Evolutionary conservation across 768 basidiomycete species (phyloP), one percentile per base, ranked within the genome.

Genomic region (Atractiella rhizophila): DNA sequence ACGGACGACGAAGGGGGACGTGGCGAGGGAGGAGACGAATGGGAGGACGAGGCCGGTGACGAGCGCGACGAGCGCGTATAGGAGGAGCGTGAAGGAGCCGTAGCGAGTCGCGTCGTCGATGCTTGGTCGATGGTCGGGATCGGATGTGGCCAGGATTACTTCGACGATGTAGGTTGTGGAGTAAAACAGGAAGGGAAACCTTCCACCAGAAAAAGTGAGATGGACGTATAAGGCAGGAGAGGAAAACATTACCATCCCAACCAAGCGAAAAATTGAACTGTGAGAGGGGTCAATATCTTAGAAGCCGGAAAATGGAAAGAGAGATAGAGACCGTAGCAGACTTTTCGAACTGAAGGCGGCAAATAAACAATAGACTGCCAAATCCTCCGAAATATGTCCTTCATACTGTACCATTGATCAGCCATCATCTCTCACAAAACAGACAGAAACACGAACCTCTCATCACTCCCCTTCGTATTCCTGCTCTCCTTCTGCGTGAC

Each of bases 31-130:
- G 9, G 62, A 57, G 37, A 81, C 68, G 32, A 67, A 63, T 0
- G 86, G 86, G 13, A 82, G 59, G 18, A 74, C 48, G 32, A 86
- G 52, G 48, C 77, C 82, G 19, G 69, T 62, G 13, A 62, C 48
- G 15, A 96, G 66, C 1, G 74, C 65, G 3, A 86, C 59, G 7
- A 82, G 19, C 0, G 86, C 64, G 25, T 74, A 74, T 47, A 68
- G 73, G 53, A 94, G 73, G 33, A 91, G 62, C 0, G 86, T 80
- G 18, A 76, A 68, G 2, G 80, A 73, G 10, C 85, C 88, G 1
- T 79, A 66, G 5, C 82, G 69, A 0, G 76, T 83, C 2, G 77
- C 73, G 49, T 79, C 74, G 4, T 65, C 65, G 40, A 59, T 57
- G 2, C 54, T 56, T n/a, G 51, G 51, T 19, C 53, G 54, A 0